phyloP scores from a whole-genome alignment of 1,284 basidiomycete genomes.

The Gastroboletus turbinatus region DNA sequence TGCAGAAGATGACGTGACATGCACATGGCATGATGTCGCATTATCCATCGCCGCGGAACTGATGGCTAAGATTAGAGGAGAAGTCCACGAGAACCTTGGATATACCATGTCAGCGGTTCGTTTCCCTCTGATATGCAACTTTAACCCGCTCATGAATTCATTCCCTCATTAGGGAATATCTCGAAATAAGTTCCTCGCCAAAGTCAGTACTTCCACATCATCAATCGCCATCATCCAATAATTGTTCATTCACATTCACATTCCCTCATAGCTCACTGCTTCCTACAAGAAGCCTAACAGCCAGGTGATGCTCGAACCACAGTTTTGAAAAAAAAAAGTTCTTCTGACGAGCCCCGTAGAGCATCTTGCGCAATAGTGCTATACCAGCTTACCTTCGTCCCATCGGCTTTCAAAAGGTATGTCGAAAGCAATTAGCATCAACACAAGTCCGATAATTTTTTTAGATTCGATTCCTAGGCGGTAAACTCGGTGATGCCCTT shows the following conservation, averaged over 20 bases:
- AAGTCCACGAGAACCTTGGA: constrained; percentile 73
- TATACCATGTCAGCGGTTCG: constrained; percentile 93
- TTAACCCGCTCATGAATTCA: not conserved
- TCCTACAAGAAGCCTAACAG: constrained; percentile 89
- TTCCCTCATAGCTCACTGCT: constrained; percentile 63
- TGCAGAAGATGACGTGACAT: constrained; percentile 36
- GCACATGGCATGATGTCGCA: constrained; percentile 91
- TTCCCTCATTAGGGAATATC: constrained; percentile 70
- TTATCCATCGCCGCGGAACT: constrained; percentile 87
- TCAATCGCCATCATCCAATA: not conserved
- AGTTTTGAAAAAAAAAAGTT: not conserved
- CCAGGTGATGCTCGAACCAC: constrained; percentile 49
- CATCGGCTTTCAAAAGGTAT: constrained; percentile 85
- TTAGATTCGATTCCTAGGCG: constrained; percentile 92
- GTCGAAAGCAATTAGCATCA: not conserved
- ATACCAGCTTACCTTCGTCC: constrained; percentile 81
- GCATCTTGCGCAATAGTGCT: constrained; percentile 78
- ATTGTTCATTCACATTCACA: not conserved
- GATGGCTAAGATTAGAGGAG: constrained; percentile 74
- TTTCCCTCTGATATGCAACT: constrained; percentile 6
- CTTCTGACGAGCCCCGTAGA: constrained; percentile 38
- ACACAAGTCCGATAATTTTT: constrained; percentile 1
- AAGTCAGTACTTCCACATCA: constrained; percentile 54
- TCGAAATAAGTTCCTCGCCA: constrained; percentile 91
- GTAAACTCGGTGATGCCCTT: constrained; percentile 89